Conservation (phyloP, 768 basidiomycete genomes). For the Tricholoma furcatifolium region DNA sequence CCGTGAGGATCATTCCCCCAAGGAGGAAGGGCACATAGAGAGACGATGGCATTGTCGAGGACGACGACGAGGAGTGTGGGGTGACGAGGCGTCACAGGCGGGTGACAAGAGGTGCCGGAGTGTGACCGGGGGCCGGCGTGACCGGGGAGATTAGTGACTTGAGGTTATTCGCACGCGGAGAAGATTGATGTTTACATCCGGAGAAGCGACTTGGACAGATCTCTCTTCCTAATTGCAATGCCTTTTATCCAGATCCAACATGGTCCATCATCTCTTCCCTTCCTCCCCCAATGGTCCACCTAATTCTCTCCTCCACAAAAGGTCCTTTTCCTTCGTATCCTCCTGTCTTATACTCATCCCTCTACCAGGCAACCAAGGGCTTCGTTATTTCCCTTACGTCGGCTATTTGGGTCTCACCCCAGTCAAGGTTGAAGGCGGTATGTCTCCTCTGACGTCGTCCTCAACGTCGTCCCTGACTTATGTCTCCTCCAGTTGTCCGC, state of each 20-base stretch:
- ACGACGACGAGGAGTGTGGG: neutral
- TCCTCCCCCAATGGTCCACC: slow-evolving; percentile 58
- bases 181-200: slow-evolving; percentile 30
- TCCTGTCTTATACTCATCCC: slow-evolving; percentile 11
- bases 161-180: slow-evolving; percentile 27
- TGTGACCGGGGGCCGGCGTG: slow-evolving; percentile 15
- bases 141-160: slow-evolving; percentile 18
- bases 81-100: slow-evolving; percentile 1
- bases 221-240: slow-evolving; percentile 33
- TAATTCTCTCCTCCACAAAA: slow-evolving; percentile 64
- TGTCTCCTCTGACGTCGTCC: slow-evolving; percentile 23
- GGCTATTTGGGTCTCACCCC: slow-evolving; percentile 84
- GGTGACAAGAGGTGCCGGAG: slow-evolving; percentile 15
- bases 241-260: slow-evolving; percentile 41
- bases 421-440: slow-evolving; percentile 74
- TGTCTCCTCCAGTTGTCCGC: slow-evolving; percentile 50
- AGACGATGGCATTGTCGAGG: slow-evolving; percentile 58
- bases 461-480: slow-evolving; percentile 10
- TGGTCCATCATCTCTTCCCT: slow-evolving; percentile 27
- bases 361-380: slow-evolving; percentile 56
- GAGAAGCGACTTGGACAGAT: slow-evolving; percentile 35
- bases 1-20: slow-evolving; percentile 90
- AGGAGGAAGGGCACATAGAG: slow-evolving; percentile 78
- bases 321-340: slow-evolving; percentile 25
- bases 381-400: slow-evolving; percentile 69